Percentiles rank a stretch among this genome's conserved stretches.
Evolutionary conservation across 805 yeast species (phyloP).

Genomic region (Candida gorgasii): DNA sequence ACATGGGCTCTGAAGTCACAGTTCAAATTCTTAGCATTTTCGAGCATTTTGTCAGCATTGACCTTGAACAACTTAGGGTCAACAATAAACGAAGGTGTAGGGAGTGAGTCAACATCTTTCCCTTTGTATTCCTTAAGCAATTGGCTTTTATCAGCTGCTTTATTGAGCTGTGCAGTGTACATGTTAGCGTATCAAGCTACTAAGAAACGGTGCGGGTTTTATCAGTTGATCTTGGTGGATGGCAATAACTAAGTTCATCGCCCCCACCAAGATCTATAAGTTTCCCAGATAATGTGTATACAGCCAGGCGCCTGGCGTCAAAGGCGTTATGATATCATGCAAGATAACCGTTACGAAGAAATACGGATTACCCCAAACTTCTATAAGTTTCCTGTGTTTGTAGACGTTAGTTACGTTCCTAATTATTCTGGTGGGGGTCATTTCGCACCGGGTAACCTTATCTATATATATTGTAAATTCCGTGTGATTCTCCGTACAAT

Average conservation of each 20-base stretch:
- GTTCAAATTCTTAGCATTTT: conserved; percentile 37
- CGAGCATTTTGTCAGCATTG: conserved; percentile 54
- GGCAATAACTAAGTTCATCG: not conserved
- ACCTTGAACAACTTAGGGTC: conserved; percentile 38
- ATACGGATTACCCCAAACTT: not conserved
- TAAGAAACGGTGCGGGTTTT: not conserved
- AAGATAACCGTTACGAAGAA: not conserved
- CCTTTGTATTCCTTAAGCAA: conserved; percentile 38
- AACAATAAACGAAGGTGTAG: conserved; percentile 62
- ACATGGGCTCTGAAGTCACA: conserved; percentile 67
- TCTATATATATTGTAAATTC: not conserved
- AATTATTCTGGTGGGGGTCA: conserved; percentile 1
- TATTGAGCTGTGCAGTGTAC: conserved; percentile 17
- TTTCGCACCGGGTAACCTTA: conserved; percentile 1
- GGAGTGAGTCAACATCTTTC: conserved; percentile 43
- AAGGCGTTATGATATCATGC: not conserved
- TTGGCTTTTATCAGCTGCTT: conserved; percentile 22
- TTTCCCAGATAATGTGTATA: no score
- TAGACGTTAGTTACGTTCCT: no score
- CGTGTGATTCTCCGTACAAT: not conserved
- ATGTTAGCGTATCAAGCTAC: conserved; percentile 1
- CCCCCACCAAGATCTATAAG: conserved; percentile 1
- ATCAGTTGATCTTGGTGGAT: not conserved
- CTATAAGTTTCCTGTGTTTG: no score
- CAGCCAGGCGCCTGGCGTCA: no score